Evolutionary conservation across 495 filamentous ascomycete species (phyloP).

Genomic region (Podospora appendiculata): DNA sequence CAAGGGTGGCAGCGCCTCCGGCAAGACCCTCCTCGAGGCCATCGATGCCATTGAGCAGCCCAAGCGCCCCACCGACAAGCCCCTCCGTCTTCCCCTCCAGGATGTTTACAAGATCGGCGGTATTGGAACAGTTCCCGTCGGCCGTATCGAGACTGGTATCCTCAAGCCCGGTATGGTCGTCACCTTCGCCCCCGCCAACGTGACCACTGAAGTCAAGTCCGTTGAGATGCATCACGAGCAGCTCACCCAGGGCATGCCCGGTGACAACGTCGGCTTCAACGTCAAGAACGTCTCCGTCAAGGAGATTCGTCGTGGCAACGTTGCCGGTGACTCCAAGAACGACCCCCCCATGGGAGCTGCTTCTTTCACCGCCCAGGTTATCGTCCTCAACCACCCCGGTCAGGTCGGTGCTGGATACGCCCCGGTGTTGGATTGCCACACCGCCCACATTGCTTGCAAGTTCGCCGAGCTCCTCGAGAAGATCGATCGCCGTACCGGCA

Average conservation of each 20-base stretch:
- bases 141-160: slow-evolving; percentile 99
- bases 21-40: slow-evolving; percentile 98
- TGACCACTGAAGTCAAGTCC: slow-evolving; percentile 99
- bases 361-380: slow-evolving; percentile 98
- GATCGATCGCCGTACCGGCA: slow-evolving; percentile 99
- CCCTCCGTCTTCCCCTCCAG: slow-evolving; percentile 99
- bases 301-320: slow-evolving; percentile 99
- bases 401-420: slow-evolving; percentile 99
- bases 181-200: slow-evolving; percentile 91
- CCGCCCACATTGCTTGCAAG: slow-evolving; percentile 99
- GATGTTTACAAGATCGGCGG: slow-evolving; percentile 99
- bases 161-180: slow-evolving; percentile 98
- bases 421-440: slow-evolving; percentile 98
- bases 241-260: slow-evolving; percentile 89
- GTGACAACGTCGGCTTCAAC: slow-evolving; percentile 99
- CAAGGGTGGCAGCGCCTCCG: slow-evolving; percentile 80
- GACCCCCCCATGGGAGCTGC: slow-evolving; percentile 85
- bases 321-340: slow-evolving; percentile 99
- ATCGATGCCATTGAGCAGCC: slow-evolving; percentile 95
- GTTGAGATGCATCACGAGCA: slow-evolving; percentile 99
- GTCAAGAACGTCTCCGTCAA: slow-evolving; percentile 99
- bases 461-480: slow-evolving; percentile 97
- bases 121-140: slow-evolving; percentile 99
- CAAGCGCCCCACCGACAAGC: slow-evolving; percentile 89
- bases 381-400: slow-evolving; percentile 99